A percentile compares a stretch with the other conserved stretches of the same genome.
Conservation (phyloP, 768 basidiomycete species). For the Fomitopsis pulvina region DNA sequence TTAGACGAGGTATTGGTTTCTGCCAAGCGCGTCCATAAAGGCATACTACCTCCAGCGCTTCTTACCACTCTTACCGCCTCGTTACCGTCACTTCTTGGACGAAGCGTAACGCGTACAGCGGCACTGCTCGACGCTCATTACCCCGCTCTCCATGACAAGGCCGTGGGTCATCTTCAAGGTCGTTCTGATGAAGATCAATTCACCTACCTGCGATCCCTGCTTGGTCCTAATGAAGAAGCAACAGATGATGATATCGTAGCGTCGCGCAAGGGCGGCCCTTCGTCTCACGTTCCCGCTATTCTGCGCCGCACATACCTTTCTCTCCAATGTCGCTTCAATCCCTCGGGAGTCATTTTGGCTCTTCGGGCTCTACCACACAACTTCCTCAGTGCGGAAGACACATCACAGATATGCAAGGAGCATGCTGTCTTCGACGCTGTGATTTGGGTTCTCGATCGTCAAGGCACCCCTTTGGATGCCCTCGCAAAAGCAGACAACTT, state of each 20-base stretch:
- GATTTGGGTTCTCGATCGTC: constrained; percentile 71
- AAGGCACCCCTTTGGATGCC: constrained; percentile 57
- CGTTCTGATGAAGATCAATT: constrained; percentile 50
- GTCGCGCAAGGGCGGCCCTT: constrained; percentile 25
- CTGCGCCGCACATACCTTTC: constrained; percentile 60
- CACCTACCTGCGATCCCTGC: constrained; percentile 69
- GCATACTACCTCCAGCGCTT: constrained; percentile 50
- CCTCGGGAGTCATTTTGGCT: constrained; percentile 52
- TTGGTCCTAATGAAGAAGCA: constrained; percentile 41
- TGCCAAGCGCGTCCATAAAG: constrained; percentile 41
- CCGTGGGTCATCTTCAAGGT: constrained; percentile 43
- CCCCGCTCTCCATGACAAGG: constrained; percentile 60
- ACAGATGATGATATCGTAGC: constrained; percentile 34
- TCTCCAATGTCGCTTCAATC: constrained; percentile 68
- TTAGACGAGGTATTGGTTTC: constrained; percentile 54
- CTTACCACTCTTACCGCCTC: constrained; percentile 45
- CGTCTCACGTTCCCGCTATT: constrained; percentile 37
- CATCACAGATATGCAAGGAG: constrained; percentile 60
- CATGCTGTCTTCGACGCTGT: constrained; percentile 66
- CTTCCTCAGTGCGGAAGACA: constrained; percentile 47
- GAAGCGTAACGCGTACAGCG: constrained; percentile 63
- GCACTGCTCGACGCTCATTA: constrained; percentile 61
- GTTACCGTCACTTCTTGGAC: constrained; percentile 57
- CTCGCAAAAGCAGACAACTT: constrained; percentile 59
- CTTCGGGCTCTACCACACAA: constrained; percentile 49